These are phyloP conservation scores for Pseudoneurospora amorphoporcata DNA, from an alignment of 495 filamentous ascomycete species.

Conservation along the genomic window DNA sequence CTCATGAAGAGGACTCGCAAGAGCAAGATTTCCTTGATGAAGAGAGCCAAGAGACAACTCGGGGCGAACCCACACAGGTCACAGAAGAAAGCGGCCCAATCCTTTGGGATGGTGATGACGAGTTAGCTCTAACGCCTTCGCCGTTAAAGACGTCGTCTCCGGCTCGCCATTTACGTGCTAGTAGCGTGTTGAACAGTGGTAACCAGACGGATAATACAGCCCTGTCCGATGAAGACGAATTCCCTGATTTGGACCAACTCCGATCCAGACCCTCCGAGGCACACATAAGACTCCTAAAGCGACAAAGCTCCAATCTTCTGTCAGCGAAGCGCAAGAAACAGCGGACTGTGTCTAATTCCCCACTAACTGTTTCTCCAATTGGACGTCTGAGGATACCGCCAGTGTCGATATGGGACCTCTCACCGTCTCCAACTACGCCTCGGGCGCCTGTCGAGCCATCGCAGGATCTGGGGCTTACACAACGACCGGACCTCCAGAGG, in stretches of 20 bases:
- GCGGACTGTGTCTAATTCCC: slow-evolving; percentile 10
- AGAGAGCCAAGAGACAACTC: slow-evolving; percentile 33
- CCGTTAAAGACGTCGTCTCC: slow-evolving; percentile 16
- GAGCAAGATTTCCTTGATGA: slow-evolving; percentile 39
- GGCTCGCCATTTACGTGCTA: slow-evolving; percentile 4
- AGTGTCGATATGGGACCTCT: slow-evolving; percentile 8
- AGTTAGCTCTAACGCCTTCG: slow-evolving; percentile 19
- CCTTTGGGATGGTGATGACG: slow-evolving; percentile 12
- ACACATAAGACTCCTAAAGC: slow-evolving; percentile 8
- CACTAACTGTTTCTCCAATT: slow-evolving; percentile 12
- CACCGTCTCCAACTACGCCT: slow-evolving; percentile 11
- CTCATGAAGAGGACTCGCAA: slow-evolving; percentile 35
- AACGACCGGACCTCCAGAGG: background rate
- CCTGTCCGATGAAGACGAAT: slow-evolving; percentile 27
- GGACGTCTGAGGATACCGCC: slow-evolving; percentile 7
- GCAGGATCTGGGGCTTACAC: slow-evolving; percentile 2
- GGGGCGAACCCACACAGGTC: slow-evolving; percentile 10
- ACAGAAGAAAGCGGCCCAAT: slow-evolving; percentile 20
- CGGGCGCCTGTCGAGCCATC: slow-evolving; percentile 1
- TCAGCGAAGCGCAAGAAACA: slow-evolving; percentile 14
- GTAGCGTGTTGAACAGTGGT: slow-evolving; percentile 14
- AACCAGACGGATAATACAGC: slow-evolving; percentile 20
- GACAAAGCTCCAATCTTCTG: slow-evolving; percentile 6
- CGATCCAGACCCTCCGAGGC: slow-evolving; percentile 3
- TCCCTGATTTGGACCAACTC: slow-evolving; percentile 26